Base-by-base conservation (phyloP, 129 eudicot genomes). In the Smallanthus sonchifolius region DNA sequence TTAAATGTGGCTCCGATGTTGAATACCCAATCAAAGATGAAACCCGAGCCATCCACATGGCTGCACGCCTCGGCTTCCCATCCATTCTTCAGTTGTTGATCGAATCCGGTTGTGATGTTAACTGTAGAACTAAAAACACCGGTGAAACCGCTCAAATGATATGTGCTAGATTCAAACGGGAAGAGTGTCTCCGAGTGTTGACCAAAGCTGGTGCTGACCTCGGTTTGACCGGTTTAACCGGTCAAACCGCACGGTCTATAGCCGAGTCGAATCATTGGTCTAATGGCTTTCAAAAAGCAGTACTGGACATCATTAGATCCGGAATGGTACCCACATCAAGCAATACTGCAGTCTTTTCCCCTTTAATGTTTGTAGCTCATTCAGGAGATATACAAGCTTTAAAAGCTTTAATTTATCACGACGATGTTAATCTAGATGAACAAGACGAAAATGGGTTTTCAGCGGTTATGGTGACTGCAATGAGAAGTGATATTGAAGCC, bases 141-240 rank as follows among this genome's bases (percentile, higher is more conserved):
- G 88, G 84, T 16, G 98, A 94, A 20, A 94, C 98, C 6, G 86
- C 96, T 47, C 83, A 79, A 32, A 90, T 90, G 97, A 90, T 85
- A n/a, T 79, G 87, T 76, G 85, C 86, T 45, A 86, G 67, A 75
- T 84, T 84, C 44, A 86, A 85, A 77, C 83, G 16, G 4, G 88
- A 81, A 71, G 89, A 86, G 70, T 90, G 98, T 85, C 83, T 90
- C 66, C 85, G 73, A 69, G 79, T 85, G 19, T 70, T 94, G 71
- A 80, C 84, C 0, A 74, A 57, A 9, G 91, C 97, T 15, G 93
- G 96, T 65, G 96, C 97, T 51, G 98, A 94, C 74, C 82, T 94
- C 36, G 92, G 96, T 55, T 70, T 88, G 83, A 79, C 83, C 47
- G 86, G 77, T 72, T 48, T 49, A 15, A 70, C 72, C 0, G 89